Base-by-base conservation (phyloP, 805 yeast species). In the Kodamaea fukazawae region DNA sequence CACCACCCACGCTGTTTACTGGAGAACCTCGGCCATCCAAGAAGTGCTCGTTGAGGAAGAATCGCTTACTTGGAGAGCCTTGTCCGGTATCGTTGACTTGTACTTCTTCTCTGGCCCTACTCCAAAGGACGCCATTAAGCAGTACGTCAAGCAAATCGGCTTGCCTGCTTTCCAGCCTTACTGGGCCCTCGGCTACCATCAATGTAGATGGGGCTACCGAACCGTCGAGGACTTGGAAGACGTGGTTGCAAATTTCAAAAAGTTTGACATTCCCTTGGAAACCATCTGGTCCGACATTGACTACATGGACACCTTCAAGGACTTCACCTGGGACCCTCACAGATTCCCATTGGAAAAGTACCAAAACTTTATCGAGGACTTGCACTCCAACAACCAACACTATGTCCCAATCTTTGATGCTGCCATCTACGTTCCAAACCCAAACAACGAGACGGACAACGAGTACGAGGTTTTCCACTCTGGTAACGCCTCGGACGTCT, bases 1-100 rank as follows among this genome's bases (percentile, higher is more conserved):
- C 27, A 42, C 53, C 12, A 42, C 63, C 7, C 65, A 60, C 34
- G 64, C 61, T 11, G 63, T 60, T 4, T 60, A 53, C 40, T 55
- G 61, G 51, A 48, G 63, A 44, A 54, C 60, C 17, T 46, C 56
- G 3, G 59, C 58, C 13, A 50, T 51, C 10, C 64, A 60, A 22
- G 65, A 60, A 40, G 54, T 60, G 4, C 22, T 57, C 9, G 41
- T 59, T 33, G 61, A 46, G 8, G 57, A 58, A 13, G 48, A 49
- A 29, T 43, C 52, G 7, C 44, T 59, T 22, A 53, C 58, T 3
- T 59, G 64, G 63, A 48, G 64, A 40, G 51, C 60, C 4, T 40
- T 58, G 7, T 46, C 56, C 17, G 64, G 64, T 13, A 50, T 54
- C 13, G 36, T 60, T 31, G 66, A 61, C 40, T 47, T 60, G 33